Evolutionary conservation across 768 basidiomycete genomes (phyloP).

Genomic region (Podaxis sp.): DNA sequence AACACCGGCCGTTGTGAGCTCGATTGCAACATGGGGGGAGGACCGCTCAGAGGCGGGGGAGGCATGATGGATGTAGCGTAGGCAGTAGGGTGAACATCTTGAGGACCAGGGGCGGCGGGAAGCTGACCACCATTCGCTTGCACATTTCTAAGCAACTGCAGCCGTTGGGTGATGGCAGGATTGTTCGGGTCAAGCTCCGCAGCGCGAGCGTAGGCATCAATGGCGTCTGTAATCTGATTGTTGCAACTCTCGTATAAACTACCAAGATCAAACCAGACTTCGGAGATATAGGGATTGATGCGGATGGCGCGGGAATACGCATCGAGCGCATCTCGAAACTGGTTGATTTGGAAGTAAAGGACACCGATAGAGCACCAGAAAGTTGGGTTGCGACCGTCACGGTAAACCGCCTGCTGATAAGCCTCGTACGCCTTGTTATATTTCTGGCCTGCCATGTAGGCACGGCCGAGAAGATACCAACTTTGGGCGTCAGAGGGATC

Average conservation of each 20-base stretch:
- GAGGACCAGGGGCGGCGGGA: conserved; percentile 87
- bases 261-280: conserved; percentile 97
- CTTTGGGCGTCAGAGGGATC: conserved; percentile 96
- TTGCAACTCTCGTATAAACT: conserved; percentile 98
- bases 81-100: conserved; percentile 95
- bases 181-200: conserved; percentile 92
- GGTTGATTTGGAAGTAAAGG: conserved; percentile 99
- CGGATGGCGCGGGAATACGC: conserved; percentile 98
- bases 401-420: conserved; percentile 98
- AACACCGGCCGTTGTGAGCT: conserved; percentile 53
- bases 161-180: conserved; percentile 74
- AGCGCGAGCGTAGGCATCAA: conserved; percentile 96
- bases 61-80: conserved; percentile 80
- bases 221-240: conserved; percentile 97
- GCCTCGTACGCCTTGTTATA: conserved; percentile 99
- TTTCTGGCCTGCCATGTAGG: conserved; percentile 97
- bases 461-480: conserved; percentile 98
- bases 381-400: conserved; percentile 97
- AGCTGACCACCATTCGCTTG: conserved; percentile 74
- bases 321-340: conserved; percentile 97
- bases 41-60: conserved; percentile 66
- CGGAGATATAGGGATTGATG: conserved; percentile 96
- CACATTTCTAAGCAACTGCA: conserved; percentile 76
- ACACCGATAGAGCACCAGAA: conserved; percentile 99
- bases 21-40: conserved; percentile 63